A percentile compares a stretch with the other conserved stretches of the same genome.
Conservation (phyloP, 2,329 filamentous ascomycete species). For the Sarocladiaceae sp. region DNA sequence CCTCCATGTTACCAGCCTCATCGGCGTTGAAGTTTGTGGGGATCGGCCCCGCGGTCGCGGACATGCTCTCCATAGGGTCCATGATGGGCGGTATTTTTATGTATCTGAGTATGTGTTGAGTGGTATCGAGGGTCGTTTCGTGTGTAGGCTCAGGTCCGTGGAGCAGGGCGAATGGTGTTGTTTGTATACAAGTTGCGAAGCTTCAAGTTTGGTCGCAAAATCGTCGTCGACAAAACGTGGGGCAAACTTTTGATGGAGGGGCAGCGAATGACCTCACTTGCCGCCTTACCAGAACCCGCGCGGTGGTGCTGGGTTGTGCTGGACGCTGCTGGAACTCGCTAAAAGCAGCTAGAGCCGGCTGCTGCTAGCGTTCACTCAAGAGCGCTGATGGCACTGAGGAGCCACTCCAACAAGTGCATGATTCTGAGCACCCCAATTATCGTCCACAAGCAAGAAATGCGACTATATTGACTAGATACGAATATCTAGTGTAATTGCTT, state of each 20-base stretch:
- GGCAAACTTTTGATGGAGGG: slow-evolving; percentile 12
- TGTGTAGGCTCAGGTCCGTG: neutral
- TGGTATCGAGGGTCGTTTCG: neutral
- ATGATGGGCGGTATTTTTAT: slow-evolving; percentile 18
- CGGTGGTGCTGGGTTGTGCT: neutral
- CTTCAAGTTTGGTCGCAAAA: slow-evolving; percentile 2
- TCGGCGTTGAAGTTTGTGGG: slow-evolving; percentile 58
- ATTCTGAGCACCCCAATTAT: no score
- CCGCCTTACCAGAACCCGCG: neutral
- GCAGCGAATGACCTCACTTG: slow-evolving; percentile 7
- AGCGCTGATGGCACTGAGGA: no score
- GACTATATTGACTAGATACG: no score
- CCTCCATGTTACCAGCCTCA: slow-evolving; percentile 50
- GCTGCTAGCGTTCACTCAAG: no score
- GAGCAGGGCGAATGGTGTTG: neutral
- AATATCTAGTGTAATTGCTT: no score
- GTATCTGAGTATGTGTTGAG: neutral
- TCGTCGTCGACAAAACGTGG: slow-evolving; percentile 3
- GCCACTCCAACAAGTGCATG: no score
- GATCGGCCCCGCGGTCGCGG: slow-evolving; percentile 25
- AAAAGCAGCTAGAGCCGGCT: neutral
- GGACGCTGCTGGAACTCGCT: slow-evolving; percentile 5
- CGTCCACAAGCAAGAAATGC: no score
- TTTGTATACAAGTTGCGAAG: neutral
- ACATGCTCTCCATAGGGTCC: slow-evolving; percentile 36